Conservation (phyloP, 1,284 basidiomycete species). For the Cystobasidium slooffiae region DNA sequence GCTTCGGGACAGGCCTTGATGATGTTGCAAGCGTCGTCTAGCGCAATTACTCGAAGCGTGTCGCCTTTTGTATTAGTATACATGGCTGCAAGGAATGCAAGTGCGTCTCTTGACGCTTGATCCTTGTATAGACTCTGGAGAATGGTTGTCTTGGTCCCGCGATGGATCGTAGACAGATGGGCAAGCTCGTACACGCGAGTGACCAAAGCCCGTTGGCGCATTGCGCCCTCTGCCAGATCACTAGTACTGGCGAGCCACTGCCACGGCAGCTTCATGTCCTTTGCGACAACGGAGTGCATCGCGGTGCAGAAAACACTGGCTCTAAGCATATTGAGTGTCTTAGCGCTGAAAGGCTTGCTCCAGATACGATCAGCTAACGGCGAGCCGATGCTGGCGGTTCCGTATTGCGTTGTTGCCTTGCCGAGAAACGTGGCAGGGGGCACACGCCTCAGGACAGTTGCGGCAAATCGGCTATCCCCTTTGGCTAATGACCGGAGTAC, state of each 20-base stretch:
- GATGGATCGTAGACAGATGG: constrained; percentile 59
- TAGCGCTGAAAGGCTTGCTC: constrained; percentile 51
- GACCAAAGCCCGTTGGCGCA: constrained; percentile 35
- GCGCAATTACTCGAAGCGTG: constrained; percentile 69
- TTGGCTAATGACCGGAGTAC: too few species aligned
- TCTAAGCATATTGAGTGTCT: constrained; percentile 54
- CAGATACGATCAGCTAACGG: constrained; percentile 44
- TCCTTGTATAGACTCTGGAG: constrained; percentile 65
- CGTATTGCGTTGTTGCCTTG: neutral
- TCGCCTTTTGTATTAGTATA: constrained; percentile 61
- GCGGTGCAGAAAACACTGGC: constrained; percentile 51
- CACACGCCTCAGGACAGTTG: too few species aligned
- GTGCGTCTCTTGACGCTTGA: constrained; percentile 67
- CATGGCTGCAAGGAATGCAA: constrained; percentile 78
- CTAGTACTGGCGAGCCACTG: constrained; percentile 45
- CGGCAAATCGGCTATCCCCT: too few species aligned
- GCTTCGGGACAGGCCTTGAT: constrained; percentile 45
- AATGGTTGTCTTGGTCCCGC: constrained; percentile 1
- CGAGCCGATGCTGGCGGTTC: neutral
- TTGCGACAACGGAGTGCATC: constrained; percentile 38
- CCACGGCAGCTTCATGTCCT: constrained; percentile 41
- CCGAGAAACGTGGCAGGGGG: too few species aligned
- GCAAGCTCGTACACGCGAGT: constrained; percentile 65
- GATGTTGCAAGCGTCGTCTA: constrained; percentile 66
- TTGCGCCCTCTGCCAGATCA: neutral